Conservation (phyloP, 2,329 filamentous ascomycete species). For the Xylaria sp. region DNA sequence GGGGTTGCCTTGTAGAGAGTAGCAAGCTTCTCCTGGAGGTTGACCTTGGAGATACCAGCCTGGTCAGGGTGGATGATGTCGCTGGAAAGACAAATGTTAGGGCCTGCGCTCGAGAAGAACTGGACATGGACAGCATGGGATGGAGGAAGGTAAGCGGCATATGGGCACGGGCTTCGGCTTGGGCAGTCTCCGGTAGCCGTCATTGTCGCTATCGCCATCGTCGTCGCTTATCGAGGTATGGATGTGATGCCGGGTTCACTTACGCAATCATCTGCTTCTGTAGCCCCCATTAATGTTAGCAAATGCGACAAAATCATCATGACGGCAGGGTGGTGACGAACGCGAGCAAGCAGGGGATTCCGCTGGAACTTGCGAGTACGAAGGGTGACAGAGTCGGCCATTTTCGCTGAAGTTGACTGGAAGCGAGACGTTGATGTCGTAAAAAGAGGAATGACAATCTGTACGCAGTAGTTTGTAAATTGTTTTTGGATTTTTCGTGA, state of each 20-base stretch:
- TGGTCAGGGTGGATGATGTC: conserved; percentile 99
- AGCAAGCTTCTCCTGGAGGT: conserved; percentile 91
- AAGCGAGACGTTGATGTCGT: conserved; percentile 22
- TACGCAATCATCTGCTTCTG: conserved; percentile 26
- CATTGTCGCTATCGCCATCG: not conserved
- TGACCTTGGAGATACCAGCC: conserved; percentile 98
- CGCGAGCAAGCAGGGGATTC: conserved; percentile 77
- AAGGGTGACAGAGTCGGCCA: conserved; percentile 84
- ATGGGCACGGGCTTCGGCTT: not conserved
- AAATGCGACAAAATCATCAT: not conserved
- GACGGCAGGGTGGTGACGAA: conserved; percentile 9
- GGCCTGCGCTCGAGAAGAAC: not conserved
- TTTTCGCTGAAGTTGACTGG: conserved; percentile 52
- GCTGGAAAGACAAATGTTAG: conserved; percentile 46
- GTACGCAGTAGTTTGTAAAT: conserved; percentile 13
- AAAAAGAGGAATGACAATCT: conserved; percentile 7
- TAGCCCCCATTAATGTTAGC: conserved; percentile 10
- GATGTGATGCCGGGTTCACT: conserved; percentile 7
- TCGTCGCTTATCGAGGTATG: not conserved
- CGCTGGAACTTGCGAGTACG: conserved; percentile 99
- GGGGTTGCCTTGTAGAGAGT: conserved; percentile 97
- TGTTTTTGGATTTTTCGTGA: conserved; percentile 23
- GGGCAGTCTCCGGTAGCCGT: not conserved
- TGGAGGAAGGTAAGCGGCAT: not conserved
- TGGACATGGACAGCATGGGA: not conserved